Evolutionary conservation across 2,329 filamentous ascomycete genomes (phyloP), one percentile per base, ranked within the genome.

Genomic region (Septoria linicola): DNA sequence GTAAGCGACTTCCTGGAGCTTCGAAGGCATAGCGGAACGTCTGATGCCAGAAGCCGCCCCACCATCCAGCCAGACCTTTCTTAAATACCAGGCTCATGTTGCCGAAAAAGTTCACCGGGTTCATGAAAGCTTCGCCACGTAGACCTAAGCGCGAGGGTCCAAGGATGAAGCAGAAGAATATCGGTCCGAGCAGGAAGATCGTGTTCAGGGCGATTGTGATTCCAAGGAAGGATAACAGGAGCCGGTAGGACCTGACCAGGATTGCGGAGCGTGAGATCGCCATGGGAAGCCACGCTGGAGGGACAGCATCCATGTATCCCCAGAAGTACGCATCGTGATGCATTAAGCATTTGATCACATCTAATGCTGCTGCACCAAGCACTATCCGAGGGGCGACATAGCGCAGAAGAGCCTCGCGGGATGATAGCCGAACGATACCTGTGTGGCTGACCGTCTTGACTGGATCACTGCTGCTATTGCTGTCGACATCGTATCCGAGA

Each of bases 11-110:
- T 0, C 78, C 72, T 0, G 85, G 84, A 3, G 82, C 78, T 32
- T 80, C 71, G 64, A 92, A 90, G 2, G 81, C 82, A 49, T 83
- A 79, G 1, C 90, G 85, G 72, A 96, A 95, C 2, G 85, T 84
- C 70, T 96, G 91, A 68, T 97, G 92, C 92, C 92, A 96, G 78
- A 83, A 92, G 17, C 76, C 77, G 37, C 87, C 84, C 92, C 92
- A 97, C 71, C 85, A 87, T 1, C 90, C 91, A 1, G 80, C 78
- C 1, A 96, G 74, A 0, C 92, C 91, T 52, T 81, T 76, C 55
- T 89, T 81, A 8, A 84, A 70, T 1, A 91, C 75, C 20, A 75
- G 70, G 0, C 62, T 32, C 56, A 77, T 76, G 2, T 72, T 65
- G 0, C 82, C 82, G 70, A 79, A 86, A 10, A 71, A 68, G n/a